Evolutionary conservation across 2,329 filamentous ascomycete genomes (phyloP), one percentile per base, ranked within the genome.

Genomic region (Aspergillus melleus): DNA sequence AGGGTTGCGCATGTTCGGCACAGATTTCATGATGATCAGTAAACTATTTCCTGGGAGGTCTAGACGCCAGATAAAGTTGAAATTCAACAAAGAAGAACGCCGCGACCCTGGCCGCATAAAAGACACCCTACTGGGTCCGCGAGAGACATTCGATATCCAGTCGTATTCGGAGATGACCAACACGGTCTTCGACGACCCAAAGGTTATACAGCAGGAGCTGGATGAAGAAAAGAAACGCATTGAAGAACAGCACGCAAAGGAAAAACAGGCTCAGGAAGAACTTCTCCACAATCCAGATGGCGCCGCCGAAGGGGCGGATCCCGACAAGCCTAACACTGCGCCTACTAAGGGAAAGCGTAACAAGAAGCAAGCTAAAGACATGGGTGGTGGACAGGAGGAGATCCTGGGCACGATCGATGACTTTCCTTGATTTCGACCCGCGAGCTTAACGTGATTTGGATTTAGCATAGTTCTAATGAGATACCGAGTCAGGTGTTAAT

Each of bases 21-120:
- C 85, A 0, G 86, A 89, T 68, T 89, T 89, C 65, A 81, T 82
- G 73, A 84, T 88, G 73, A 86, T 88, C 64, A 83, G 81, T 66
- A 84, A 84, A 61, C 79, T 88, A 75, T 88, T 88, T 64, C 83
- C 84, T 0, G 82, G 82, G 11, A 78, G 81, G 51, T 84, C 82
- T 10, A 78, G 86, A n/a, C 79, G 81, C n/a, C 81, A 85, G 66
- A 84, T 89, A 66, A 89, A 89, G 71, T 72, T 81, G 16, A 88
- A 89, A 66, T 89, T 87, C 73, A 81, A 80, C 29, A 83, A 83
- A 42, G 86, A 89, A 71, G 85, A 88, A 70, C 80, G 82, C 24
- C 74, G 80, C 5, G 79, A 87, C 65, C 81, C 84, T 0, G 74
- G 79, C 16, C 73, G 81, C 16, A 81, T 89, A 44, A 83, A 82